Evolutionary conservation across 2,329 filamentous ascomycete genomes (phyloP).

Genomic region (Beauveria sp.): DNA sequence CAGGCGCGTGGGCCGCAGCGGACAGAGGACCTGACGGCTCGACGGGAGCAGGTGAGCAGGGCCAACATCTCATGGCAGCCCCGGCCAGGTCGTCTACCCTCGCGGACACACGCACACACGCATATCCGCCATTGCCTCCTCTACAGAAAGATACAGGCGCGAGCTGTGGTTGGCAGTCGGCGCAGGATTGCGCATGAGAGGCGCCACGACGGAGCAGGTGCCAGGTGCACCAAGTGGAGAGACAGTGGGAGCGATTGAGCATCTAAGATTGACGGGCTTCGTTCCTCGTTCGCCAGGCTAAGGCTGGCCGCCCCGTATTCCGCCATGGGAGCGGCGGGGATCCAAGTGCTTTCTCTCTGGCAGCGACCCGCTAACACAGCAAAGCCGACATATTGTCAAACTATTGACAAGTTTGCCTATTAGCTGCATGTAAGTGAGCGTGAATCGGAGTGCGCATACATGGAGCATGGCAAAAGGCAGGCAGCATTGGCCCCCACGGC

Average conservation of each 20-base stretch:
- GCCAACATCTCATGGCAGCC: not conserved
- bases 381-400: not conserved
- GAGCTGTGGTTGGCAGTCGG: not conserved
- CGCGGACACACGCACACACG: slow-evolving; percentile 5
- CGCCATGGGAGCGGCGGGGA: not conserved
- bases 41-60: slow-evolving; percentile 9
- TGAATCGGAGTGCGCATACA: not conserved
- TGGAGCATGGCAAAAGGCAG: not conserved
- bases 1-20: not conserved
- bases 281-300: not conserved
- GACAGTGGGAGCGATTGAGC: not conserved
- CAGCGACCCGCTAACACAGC: not conserved
- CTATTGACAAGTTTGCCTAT: not conserved
- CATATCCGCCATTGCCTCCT: slow-evolving; percentile 6
- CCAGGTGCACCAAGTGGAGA: not conserved
- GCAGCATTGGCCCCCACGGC: not conserved
- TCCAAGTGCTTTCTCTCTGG: not conserved
- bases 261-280: slow-evolving; percentile 6
- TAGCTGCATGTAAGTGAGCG: not conserved
- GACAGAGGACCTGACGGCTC: not conserved
- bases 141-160: not conserved
- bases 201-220: not conserved
- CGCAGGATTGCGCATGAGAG: slow-evolving; percentile 4
- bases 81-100: not conserved
- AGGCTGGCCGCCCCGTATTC: not conserved